Base-by-base conservation (phyloP, 1,139 yeast genomes). In the Hansenula lynferdii region DNA sequence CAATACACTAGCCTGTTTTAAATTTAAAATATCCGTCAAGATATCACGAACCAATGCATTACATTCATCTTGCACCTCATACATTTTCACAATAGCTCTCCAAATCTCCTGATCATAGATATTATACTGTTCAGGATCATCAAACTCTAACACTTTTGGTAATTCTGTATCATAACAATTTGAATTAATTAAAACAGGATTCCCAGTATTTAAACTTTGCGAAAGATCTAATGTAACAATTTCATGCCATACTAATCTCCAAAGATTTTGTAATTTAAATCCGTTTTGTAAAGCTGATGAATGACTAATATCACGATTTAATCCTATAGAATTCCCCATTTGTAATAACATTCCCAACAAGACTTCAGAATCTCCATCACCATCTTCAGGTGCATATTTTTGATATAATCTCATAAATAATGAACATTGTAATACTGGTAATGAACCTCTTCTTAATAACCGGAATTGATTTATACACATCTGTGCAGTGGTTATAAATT, bases 191-290 rank as follows among this genome's bases (percentile, higher is more conserved):
- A 60, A 44, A 17, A 61, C 48, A 0, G 76, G 70, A 37, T 63
- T 65, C 1, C 80, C 80, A 37, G 62, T 57, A 26, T 60, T 61
- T 37, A 61, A 54, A 35, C 71, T 60, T 40, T 62, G 65, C 31
- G 50, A 50, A 8, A 56, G 46, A 45, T 70, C 76, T 35, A 60
- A 45, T 3, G 61, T 45, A 20, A 66, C 59, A 36, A 78, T 56
- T 37, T 65, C 65, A 48, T 67, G 66, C 83, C 83, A 78, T 3
- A 76, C 64, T 43, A 75, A 76, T 48, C 84, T 62, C 49, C 50
- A 45, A 3, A 47, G 21, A 29, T 50, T 50, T 4, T 34, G 24
- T 17, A 49, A 54, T 69, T 67, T 17, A 69, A 53, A 48, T 67
- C 48, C 34, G 31, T 35, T 27, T 38, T 42, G 65, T 36, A 69